Evolutionary conservation across 257 asterid species (phyloP).

Genomic region (Solanum tarapatanum): DNA sequence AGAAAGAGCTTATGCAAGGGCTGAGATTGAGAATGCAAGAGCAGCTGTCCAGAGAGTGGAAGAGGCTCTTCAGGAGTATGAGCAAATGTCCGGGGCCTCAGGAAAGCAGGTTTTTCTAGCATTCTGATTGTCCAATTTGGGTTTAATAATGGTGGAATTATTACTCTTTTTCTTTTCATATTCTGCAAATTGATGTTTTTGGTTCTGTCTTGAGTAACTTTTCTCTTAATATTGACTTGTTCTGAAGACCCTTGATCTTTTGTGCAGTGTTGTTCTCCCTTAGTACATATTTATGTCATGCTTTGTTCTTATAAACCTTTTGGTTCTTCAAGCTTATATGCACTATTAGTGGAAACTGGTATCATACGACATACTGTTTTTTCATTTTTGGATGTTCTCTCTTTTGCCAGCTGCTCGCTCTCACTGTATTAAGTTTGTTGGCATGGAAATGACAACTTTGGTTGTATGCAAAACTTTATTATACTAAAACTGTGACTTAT

Average conservation of each 20-base stretch:
- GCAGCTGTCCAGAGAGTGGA: constrained; percentile 96
- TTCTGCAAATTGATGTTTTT: background rate
- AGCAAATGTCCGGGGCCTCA: constrained; percentile 61
- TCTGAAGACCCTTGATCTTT: background rate
- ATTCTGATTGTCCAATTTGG: background rate
- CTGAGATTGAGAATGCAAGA: constrained; percentile 93
- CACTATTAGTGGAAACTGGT: background rate
- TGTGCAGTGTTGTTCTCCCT: background rate
- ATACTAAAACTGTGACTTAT: background rate
- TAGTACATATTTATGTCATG: background rate
- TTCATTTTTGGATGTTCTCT: background rate
- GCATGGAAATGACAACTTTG: background rate
- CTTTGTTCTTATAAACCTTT: background rate
- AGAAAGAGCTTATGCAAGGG: constrained; percentile 84
- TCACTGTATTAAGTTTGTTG: background rate
- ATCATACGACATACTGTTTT: background rate
- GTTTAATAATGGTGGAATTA: background rate
- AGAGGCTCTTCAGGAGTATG: constrained; percentile 95
- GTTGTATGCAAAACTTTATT: background rate
- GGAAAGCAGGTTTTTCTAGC: constrained; percentile 67
- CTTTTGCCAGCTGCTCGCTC: background rate
- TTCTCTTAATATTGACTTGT: background rate
- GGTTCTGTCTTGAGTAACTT: background rate
- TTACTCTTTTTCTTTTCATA: background rate
- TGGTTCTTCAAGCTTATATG: background rate